Evolutionary conservation across 129 eudicot species (phyloP).

Genomic region (Saussurea involucrata): DNA sequence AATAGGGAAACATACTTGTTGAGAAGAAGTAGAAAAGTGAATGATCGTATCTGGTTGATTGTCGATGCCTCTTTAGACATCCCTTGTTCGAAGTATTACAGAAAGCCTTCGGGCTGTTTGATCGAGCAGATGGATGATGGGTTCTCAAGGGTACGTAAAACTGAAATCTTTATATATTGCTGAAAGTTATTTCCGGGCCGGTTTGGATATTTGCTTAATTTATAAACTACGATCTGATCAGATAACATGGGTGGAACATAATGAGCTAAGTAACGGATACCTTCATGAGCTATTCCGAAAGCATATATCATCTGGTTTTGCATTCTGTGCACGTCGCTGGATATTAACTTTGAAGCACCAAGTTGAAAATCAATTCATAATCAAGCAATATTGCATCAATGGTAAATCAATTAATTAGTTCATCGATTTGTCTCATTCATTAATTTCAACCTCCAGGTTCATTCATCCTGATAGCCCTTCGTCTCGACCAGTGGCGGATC

Average conservation of each 20-base stretch:
- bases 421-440: neutral
- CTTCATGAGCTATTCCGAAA: constrained; percentile 24
- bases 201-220: neutral
- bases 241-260: constrained; percentile 63
- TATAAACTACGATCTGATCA: constrained; percentile 9
- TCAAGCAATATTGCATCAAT: neutral
- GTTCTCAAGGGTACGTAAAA: constrained; percentile 28
- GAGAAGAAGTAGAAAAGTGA: constrained; percentile 40
- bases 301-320: constrained; percentile 30
- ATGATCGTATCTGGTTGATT: constrained; percentile 37
- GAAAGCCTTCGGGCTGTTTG: constrained; percentile 67
- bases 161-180: neutral
- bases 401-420: constrained; percentile 17
- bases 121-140: constrained; percentile 41
- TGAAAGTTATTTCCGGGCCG: no score
- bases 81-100: constrained; percentile 20
- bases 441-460: neutral
- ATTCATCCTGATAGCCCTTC: no score
- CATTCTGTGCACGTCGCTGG: constrained; percentile 55
- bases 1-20: constrained; percentile 41
- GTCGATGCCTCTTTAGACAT: constrained; percentile 53
- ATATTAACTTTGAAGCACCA: constrained; percentile 36
- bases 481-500: no score
- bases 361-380: constrained; percentile 16
- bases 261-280: constrained; percentile 1